Conservation (phyloP, 208 protist genomes). For the Leishmania tarentolae region DNA sequence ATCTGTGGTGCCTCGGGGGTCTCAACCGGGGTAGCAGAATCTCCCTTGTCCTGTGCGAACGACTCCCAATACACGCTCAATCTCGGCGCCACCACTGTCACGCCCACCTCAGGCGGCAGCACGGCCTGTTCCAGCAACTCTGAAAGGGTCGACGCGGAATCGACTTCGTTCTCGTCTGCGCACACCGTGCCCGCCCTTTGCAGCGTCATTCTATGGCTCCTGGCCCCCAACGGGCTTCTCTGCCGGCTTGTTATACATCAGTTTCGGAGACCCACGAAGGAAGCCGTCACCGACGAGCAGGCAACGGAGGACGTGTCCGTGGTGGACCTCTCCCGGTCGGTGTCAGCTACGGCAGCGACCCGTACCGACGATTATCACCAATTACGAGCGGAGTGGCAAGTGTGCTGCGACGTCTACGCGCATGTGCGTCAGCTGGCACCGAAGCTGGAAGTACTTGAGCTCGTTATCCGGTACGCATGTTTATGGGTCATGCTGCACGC, state of each 20-base stretch:
- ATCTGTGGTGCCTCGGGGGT: background rate
- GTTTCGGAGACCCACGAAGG: background rate
- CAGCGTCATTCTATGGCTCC: slow-evolving; percentile 30
- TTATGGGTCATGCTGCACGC: slow-evolving; percentile 27
- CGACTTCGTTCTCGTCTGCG: background rate
- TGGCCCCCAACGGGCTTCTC: slow-evolving; percentile 31
- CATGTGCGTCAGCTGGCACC: slow-evolving; percentile 14
- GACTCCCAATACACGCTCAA: background rate
- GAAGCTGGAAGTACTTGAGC: slow-evolving; percentile 23
- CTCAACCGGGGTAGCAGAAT: background rate
- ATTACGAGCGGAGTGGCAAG: background rate
- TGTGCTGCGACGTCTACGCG: slow-evolving; percentile 6
- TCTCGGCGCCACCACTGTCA: background rate
- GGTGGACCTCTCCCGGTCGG: background rate
- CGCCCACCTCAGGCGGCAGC: background rate
- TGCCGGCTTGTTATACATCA: slow-evolving; percentile 11
- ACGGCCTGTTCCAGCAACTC: background rate
- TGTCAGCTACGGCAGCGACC: background rate
- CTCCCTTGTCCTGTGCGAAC: background rate
- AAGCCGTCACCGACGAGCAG: background rate
- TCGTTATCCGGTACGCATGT: slow-evolving; percentile 17
- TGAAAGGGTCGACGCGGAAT: background rate
- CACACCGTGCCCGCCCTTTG: slow-evolving; percentile 26
- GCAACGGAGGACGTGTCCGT: background rate
- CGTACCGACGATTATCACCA: background rate